Percentiles rank a stretch among this genome's conserved stretches.
Conservation (phyloP, 257 asterid genomes). For the Solanum stenotomum region DNA sequence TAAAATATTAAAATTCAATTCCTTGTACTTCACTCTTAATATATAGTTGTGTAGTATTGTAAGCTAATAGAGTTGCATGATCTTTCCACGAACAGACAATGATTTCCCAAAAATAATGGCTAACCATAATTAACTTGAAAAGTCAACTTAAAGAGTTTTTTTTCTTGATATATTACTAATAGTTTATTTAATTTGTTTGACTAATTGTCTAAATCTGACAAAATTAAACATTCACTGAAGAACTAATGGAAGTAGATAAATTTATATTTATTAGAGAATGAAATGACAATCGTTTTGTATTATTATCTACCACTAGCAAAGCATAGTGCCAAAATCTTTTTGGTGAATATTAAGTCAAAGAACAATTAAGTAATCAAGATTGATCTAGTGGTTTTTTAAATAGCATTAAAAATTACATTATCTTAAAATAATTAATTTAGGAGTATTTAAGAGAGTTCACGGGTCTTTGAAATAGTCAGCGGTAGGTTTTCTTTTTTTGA, state of each 20-base stretch:
- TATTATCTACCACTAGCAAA: background rate
- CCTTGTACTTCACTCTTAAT: background rate
- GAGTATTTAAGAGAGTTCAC: background rate
- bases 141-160: background rate
- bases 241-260: background rate
- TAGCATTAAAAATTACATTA: background rate
- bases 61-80: background rate
- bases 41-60: too few relatives aligned
- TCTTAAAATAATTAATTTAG: background rate
- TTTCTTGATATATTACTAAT: background rate
- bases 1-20: background rate
- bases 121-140: too few relatives aligned
- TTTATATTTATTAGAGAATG: background rate
- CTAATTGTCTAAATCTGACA: background rate
- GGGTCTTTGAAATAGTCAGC: background rate
- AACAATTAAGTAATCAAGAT: background rate
- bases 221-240: background rate
- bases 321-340: background rate
- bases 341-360: background rate
- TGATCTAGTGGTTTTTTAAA: background rate
- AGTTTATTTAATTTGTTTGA: background rate
- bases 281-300: background rate
- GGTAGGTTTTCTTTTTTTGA: background rate
- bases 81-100: background rate
- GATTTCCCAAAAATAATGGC: background rate